phyloP scores from a whole-genome alignment of 2,329 filamentous ascomycete species.

The Gaeumannomyces tritici region DNA sequence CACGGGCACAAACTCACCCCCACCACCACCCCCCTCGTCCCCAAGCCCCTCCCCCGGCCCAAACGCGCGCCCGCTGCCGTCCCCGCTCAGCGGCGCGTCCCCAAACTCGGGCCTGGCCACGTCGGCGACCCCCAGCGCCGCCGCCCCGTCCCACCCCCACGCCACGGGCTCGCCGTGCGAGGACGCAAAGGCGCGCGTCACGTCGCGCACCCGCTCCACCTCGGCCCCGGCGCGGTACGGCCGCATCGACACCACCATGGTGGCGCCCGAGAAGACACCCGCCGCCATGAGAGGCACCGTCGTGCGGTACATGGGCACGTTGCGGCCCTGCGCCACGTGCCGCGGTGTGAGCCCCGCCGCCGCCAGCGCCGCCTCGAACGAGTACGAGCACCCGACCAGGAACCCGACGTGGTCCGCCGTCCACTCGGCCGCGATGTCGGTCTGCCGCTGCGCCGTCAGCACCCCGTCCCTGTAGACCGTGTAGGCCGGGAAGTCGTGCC shows the following conservation, averaged over 20 bases:
- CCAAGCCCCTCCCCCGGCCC: slow-evolving; percentile 16
- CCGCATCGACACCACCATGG: slow-evolving; percentile 55
- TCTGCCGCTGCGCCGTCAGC: slow-evolving; percentile 28
- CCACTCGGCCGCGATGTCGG: slow-evolving; percentile 42
- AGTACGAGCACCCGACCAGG: slow-evolving; percentile 54
- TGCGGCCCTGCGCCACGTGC: slow-evolving; percentile 36
- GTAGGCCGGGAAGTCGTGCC: slow-evolving; percentile 48
- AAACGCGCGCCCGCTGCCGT: slow-evolving; percentile 25
- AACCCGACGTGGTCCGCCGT: slow-evolving; percentile 49
- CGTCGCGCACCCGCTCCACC: slow-evolving; percentile 39
- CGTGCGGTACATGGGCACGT: slow-evolving; percentile 54
- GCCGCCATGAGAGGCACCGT: slow-evolving; percentile 44
- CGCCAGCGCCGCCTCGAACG: slow-evolving; percentile 48
- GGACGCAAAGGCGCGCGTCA: slow-evolving; percentile 43
- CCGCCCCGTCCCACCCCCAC: slow-evolving; percentile 14
- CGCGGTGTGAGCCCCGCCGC: slow-evolving; percentile 38
- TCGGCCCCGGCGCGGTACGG: slow-evolving; percentile 36
- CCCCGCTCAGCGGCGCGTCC: slow-evolving; percentile 25
- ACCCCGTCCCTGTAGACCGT: slow-evolving; percentile 44
- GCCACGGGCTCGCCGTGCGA: slow-evolving; percentile 51
- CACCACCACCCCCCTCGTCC: slow-evolving; percentile 25
- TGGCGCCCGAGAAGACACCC: slow-evolving; percentile 44
- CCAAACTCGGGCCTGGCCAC: slow-evolving; percentile 47
- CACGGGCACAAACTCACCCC: slow-evolving; percentile 38
- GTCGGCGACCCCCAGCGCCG: slow-evolving; percentile 41